Evolutionary conservation across 2,329 filamentous ascomycete species (phyloP), one percentile per base, ranked within the genome.

Genomic region (Cytospora chrysosperma): DNA sequence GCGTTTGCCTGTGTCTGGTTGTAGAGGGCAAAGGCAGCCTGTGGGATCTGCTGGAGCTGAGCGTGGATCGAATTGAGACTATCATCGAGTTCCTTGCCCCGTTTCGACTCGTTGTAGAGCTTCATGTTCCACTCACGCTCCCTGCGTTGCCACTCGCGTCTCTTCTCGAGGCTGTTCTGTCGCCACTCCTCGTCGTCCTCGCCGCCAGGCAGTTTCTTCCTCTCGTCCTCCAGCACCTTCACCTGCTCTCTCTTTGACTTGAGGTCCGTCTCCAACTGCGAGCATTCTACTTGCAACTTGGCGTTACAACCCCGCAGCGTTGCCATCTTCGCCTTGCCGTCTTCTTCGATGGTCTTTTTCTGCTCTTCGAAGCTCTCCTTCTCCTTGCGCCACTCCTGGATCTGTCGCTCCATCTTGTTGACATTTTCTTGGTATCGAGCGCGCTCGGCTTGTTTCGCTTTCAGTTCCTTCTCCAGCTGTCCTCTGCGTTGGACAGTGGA

Each of bases 401-500:
- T 82, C 34, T 85, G 88, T 53, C 83, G 82, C 49, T 88, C 85
- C 82, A 90, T 91, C 66, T 88, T 88, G 6, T 82, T 77, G 57
- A 90, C 85, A 67, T 88, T 89, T 40, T 92, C 88, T 61, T 87
- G 83, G 65, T 91, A 79, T 72, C 90, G 92, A 68, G 85, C 78
- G 60, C 87, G 82, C 72, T 92, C 89, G 19, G 82, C 81, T 69
- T 87, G 82, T 73, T 89, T 92, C 57, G 92, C 87, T 69, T 85
- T 85, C 58, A 93, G 72, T 10, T 83, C 71, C 69, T 88, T 88
- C 72, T 97, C 92, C 71, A 91, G 91, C 71, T 93, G 91, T 0
- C 85, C 82, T 69, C 89, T 91, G 65, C 90, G 89, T 67, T 89
- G 91, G 72, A 96, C 90, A 1, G 91, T 89, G 5, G 87, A 84